Evolutionary conservation across 2,329 filamentous ascomycete genomes (phyloP).

Genomic region (Hymenotorrendiella dingleyae): DNA sequence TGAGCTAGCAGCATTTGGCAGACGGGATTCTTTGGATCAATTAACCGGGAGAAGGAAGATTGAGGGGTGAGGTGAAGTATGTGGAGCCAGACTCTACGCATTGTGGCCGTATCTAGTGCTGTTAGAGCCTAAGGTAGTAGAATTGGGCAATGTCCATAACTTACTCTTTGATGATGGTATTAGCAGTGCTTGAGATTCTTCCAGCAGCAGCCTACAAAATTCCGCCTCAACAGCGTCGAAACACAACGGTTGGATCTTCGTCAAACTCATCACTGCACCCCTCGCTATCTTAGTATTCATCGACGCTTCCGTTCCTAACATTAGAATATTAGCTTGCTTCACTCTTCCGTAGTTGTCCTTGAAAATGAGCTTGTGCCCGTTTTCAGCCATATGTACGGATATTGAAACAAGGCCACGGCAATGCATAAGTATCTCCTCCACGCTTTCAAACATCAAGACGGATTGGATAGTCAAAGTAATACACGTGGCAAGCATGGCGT

Average conservation of each 20-base stretch:
- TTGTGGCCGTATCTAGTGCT: constrained; percentile 17
- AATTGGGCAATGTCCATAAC: background rate
- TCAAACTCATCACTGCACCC: constrained; percentile 40
- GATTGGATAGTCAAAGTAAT: constrained; percentile 55
- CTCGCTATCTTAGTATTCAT: constrained; percentile 41
- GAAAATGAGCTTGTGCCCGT: constrained; percentile 44
- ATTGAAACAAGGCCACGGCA: constrained; percentile 53
- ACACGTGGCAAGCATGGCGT: constrained; percentile 54
- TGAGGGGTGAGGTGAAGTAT: constrained; percentile 19
- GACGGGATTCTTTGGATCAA: constrained; percentile 14
- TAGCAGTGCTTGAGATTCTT: constrained; percentile 34
- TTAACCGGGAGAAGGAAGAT: constrained; percentile 18
- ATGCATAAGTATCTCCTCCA: constrained; percentile 58
- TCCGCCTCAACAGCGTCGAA: constrained; percentile 39
- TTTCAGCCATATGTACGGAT: constrained; percentile 48
- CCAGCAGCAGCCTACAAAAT: constrained; percentile 40
- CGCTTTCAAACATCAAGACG: constrained; percentile 51
- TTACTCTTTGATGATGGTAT: constrained; percentile 24
- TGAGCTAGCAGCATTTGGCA: constrained; percentile 23
- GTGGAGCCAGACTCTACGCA: constrained; percentile 18
- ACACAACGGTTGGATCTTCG: constrained; percentile 39
- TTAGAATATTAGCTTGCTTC: constrained; percentile 36
- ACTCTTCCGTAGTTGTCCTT: constrained; percentile 39
- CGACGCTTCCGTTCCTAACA: constrained; percentile 39
- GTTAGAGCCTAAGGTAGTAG: background rate